Conservation (phyloP, 1,284 basidiomycete genomes). For the Uromyces viciae-fabae region DNA sequence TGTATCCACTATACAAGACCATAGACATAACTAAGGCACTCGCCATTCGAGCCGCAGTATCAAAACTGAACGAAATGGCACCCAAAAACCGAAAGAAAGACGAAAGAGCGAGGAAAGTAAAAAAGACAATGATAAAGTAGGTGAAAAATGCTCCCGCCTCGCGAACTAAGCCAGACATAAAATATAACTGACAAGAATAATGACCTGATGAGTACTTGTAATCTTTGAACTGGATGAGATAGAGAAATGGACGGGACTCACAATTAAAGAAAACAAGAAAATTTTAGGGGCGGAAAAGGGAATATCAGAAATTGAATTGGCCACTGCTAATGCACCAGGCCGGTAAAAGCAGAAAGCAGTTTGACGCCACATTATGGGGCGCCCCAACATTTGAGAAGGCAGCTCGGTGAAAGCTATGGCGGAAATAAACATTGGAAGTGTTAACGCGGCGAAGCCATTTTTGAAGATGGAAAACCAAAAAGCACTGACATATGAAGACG, state of each 20-base stretch:
- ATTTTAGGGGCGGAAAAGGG: conserved; percentile 59
- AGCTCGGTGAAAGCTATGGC: conserved; percentile 48
- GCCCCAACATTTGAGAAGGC: conserved; percentile 57
- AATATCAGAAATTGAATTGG: conserved; percentile 59
- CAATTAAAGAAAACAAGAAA: conserved; percentile 58
- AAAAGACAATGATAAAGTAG: conserved; percentile 54
- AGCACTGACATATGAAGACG: conserved; percentile 26
- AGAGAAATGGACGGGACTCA: conserved; percentile 55
- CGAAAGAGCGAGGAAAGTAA: conserved; percentile 51
- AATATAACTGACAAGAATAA: conserved; percentile 47
- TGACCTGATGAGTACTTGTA: not conserved
- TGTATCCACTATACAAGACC: conserved; percentile 48
- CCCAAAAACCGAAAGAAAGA: conserved; percentile 59
- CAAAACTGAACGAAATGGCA: conserved; percentile 57
- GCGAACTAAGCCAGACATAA: conserved; percentile 57
- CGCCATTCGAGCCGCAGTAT: conserved; percentile 60
- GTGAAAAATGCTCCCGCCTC: conserved; percentile 59
- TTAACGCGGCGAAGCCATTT: too few species aligned
- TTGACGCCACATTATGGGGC: conserved; percentile 64
- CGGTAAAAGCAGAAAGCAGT: conserved; percentile 76
- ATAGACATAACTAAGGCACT: conserved; percentile 51
- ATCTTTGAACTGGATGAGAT: conserved; percentile 21
- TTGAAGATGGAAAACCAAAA: too few species aligned
- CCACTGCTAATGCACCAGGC: conserved; percentile 68
- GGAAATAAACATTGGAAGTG: not conserved